A percentile compares a stretch with the other conserved stretches of the same genome.
Conservation (phyloP, 129 eudicot species). For the Artemisia tridentata region DNA sequence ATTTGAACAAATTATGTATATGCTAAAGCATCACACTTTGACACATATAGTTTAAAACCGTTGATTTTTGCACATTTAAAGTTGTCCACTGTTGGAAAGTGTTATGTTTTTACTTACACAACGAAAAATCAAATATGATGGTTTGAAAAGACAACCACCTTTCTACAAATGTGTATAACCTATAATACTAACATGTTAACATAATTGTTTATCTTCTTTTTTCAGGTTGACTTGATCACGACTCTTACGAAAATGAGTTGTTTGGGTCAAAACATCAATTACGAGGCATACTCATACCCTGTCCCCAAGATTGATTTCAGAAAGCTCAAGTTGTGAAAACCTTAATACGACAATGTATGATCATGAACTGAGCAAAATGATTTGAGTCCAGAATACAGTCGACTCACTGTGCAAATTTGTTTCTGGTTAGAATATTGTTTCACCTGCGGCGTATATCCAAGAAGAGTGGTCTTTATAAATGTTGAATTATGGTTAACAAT, state of each 20-base stretch:
- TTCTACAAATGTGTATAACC: background rate
- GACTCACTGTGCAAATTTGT: background rate
- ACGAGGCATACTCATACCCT: conserved; percentile 82
- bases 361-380: conserved; percentile 7
- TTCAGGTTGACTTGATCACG: conserved; percentile 89
- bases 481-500: too few relatives aligned
- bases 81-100: background rate
- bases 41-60: background rate
- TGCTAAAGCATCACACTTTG: background rate
- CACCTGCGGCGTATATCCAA: conserved; percentile 20
- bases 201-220: conserved; percentile 6
- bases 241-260: conserved; percentile 76
- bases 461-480: conserved; percentile 22
- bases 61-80: background rate
- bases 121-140: background rate
- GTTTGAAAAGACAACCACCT: background rate
- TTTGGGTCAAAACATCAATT: conserved; percentile 87
- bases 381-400: background rate
- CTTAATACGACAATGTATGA: background rate
- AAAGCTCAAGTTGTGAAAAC: conserved; percentile 56
- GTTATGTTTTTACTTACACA: background rate
- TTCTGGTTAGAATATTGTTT: background rate
- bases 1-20: background rate
- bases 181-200: background rate
- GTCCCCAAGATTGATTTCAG: conserved; percentile 48